Evolutionary conservation across 1,284 basidiomycete species (phyloP).

Genomic region (Cystobasidiaceae sp.): DNA sequence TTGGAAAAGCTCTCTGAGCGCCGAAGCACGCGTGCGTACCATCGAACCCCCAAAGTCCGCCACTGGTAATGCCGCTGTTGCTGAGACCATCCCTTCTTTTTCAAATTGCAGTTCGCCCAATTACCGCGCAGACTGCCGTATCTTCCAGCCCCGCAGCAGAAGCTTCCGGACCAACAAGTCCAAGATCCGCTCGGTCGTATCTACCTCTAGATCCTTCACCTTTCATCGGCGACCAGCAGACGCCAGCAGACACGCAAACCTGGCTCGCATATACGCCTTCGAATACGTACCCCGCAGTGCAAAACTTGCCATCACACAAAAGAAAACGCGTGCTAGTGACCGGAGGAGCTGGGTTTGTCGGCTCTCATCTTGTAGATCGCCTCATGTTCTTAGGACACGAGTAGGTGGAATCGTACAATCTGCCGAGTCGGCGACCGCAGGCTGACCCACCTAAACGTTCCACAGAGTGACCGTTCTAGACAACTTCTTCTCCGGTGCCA

Average conservation of each 20-base stretch:
- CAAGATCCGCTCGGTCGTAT: no score
- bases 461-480: constrained; percentile 61
- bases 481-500: constrained; percentile 97
- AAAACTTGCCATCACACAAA: constrained; percentile 66
- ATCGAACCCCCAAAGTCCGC: no score
- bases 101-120: no score
- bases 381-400: constrained; percentile 97
- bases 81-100: no score
- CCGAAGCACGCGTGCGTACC: no score
- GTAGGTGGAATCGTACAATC: constrained; percentile 53
- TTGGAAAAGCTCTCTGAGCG: no score
- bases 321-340: constrained; percentile 90
- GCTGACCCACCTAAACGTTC: neutral
- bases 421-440: neutral
- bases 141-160: no score
- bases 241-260: neutral
- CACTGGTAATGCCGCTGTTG: no score
- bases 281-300: constrained; percentile 84
- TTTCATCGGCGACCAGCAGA: no score
- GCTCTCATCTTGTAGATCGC: constrained; percentile 86
- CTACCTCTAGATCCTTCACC: no score
- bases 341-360: constrained; percentile 95
- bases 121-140: no score
- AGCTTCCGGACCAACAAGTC: no score
- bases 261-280: constrained; percentile 82